Percentiles rank a stretch among this genome's conserved stretches.
phyloP scores from a whole-genome alignment of 208 protist species.

The Leishmania aethiopica region DNA sequence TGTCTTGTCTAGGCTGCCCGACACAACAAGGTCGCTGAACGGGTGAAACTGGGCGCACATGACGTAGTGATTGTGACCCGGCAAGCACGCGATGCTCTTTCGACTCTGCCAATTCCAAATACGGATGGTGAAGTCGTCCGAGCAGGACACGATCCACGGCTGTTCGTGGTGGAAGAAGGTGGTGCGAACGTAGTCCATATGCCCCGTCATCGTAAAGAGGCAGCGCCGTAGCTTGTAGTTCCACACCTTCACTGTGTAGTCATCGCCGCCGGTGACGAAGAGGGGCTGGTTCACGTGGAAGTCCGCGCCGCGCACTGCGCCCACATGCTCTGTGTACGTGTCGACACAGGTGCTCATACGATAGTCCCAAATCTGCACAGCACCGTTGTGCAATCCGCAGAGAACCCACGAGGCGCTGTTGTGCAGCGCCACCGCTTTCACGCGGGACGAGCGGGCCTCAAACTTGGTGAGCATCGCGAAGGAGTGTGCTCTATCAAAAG shows the following conservation, averaged over 20 bases:
- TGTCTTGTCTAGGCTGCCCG: conserved; percentile 99
- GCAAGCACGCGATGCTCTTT: conserved; percentile 94
- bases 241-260: conserved; percentile 99
- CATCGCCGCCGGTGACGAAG: conserved; percentile 99
- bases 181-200: conserved; percentile 99
- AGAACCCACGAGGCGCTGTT: conserved; percentile 98
- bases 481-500: not conserved
- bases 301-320: conserved; percentile 96
- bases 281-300: conserved; percentile 99
- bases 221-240: conserved; percentile 99
- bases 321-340: conserved; percentile 97
- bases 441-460: conserved; percentile 97
- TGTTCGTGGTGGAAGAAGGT: conserved; percentile 97
- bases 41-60: conserved; percentile 99
- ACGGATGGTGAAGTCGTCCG: conserved; percentile 99
- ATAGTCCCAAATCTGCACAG: conserved; percentile 99
- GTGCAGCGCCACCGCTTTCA: conserved; percentile 99
- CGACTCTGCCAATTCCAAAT: conserved; percentile 99
- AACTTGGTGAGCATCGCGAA: conserved; percentile 95
- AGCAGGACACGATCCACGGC: conserved; percentile 98
- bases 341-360: conserved; percentile 97
- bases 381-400: conserved; percentile 97
- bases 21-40: conserved; percentile 95
- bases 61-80: conserved; percentile 99
- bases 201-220: conserved; percentile 97